A percentile compares a stretch with the other conserved stretches of the same genome.
phyloP scores from a whole-genome alignment of 2,329 filamentous ascomycete species.

The Epichloe festucae region DNA sequence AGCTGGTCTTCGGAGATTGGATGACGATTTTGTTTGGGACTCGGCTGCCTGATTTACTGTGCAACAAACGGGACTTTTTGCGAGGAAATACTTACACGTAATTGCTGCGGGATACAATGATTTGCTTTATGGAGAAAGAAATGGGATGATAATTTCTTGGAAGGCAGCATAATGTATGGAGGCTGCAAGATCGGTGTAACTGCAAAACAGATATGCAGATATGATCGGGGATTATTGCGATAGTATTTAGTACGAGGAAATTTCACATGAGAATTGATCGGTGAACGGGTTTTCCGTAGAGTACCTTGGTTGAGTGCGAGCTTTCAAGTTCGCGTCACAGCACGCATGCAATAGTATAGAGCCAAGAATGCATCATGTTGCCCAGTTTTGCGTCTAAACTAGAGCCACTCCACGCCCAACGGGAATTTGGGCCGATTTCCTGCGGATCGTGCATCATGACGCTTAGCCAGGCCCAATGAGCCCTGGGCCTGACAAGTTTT shows the following conservation, averaged over 20 bases:
- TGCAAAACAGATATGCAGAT: constrained; percentile 14
- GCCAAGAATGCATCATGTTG: not conserved
- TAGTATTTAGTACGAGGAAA: constrained; percentile 5
- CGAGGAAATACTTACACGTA: constrained; percentile 12
- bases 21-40: constrained; percentile 19
- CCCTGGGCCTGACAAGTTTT: not conserved
- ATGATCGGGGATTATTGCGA: constrained; percentile 11
- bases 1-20: constrained; percentile 18
- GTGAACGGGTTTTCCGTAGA: not conserved
- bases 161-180: constrained; percentile 18
- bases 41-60: constrained; percentile 15
- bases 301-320: not conserved
- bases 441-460: not conserved
- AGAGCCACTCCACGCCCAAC: not conserved
- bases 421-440: not conserved
- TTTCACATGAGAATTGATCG: constrained; percentile 1
- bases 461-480: not conserved
- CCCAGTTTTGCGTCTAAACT: not conserved
- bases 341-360: not conserved
- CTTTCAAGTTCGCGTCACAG: not conserved
- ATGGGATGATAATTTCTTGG: constrained; percentile 21
- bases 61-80: constrained; percentile 5
- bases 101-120: constrained; percentile 14
- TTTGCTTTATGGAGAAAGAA: constrained; percentile 14
- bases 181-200: constrained; percentile 18